A percentile compares a stretch with the other conserved stretches of the same genome.
Evolutionary conservation across 176 grass and related monocot species (phyloP).

Genomic region (Calamus simplicifolius): DNA sequence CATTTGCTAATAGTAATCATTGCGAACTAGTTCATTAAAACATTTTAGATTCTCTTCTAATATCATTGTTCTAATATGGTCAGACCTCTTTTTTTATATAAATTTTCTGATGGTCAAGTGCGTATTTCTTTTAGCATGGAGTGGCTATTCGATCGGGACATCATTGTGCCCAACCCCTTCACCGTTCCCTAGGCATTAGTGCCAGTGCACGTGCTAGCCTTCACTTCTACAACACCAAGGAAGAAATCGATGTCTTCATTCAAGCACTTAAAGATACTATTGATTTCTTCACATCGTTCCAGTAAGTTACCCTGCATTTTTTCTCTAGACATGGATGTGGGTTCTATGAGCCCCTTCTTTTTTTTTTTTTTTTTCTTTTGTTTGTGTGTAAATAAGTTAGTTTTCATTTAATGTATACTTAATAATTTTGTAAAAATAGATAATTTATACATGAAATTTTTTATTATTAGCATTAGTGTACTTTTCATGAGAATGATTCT

Average conservation of each 20-base stretch:
- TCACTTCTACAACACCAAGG: conserved; percentile 87
- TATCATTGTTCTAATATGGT: too few species aligned
- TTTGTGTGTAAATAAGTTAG: neutral
- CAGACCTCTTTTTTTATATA: too few species aligned
- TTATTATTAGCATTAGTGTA: too few species aligned
- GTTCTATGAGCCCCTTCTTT: neutral
- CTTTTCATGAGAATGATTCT: too few species aligned
- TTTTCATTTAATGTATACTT: neutral
- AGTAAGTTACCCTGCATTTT: conserved; percentile 12
- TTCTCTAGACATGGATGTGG: neutral
- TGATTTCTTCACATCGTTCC: conserved; percentile 46
- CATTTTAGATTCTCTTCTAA: too few species aligned
- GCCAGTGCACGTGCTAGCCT: conserved; percentile 90
- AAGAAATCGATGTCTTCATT: conserved; percentile 73
- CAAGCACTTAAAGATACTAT: conserved; percentile 56
- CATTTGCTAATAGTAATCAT: too few species aligned
- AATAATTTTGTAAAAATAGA: too few species aligned
- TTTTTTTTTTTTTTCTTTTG: conserved; percentile 3
- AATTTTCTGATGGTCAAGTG: neutral
- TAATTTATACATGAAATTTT: too few species aligned
- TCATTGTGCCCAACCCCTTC: conserved; percentile 85
- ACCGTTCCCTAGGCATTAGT: conserved; percentile 51
- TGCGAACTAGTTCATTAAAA: too few species aligned
- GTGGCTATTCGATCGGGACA: conserved; percentile 87
- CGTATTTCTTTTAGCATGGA: conserved; percentile 52